Conservation (phyloP, 345 rosid genomes). For the Kernera saxatilis region DNA sequence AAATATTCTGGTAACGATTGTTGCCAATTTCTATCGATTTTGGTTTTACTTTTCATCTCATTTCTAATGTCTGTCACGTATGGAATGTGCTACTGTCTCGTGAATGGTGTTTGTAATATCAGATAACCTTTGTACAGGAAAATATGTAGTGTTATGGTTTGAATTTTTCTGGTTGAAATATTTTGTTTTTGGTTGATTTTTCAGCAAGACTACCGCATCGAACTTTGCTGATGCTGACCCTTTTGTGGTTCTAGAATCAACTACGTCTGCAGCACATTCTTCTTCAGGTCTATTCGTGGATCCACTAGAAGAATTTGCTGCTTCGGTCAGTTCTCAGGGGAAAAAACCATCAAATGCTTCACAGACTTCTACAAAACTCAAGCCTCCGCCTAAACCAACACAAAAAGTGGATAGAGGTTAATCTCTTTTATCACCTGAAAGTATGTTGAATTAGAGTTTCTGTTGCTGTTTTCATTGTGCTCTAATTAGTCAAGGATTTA, state of each 20-base stretch:
- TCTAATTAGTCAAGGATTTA: slow-evolving; percentile 18
- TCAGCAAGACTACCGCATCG: slow-evolving; percentile 31
- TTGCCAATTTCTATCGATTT: background rate
- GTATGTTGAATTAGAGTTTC: background rate
- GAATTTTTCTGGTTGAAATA: background rate
- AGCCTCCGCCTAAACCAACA: slow-evolving; percentile 66
- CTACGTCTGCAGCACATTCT: slow-evolving; percentile 33
- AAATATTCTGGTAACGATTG: background rate
- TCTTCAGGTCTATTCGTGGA: slow-evolving; percentile 37
- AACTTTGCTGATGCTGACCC: slow-evolving; percentile 49
- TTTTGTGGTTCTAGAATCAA: slow-evolving; percentile 57
- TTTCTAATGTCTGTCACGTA: background rate
- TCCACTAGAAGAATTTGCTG: slow-evolving; percentile 56
- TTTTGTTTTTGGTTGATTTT: background rate
- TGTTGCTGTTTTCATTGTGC: background rate
- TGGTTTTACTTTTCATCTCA: background rate
- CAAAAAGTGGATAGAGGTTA: slow-evolving; percentile 57
- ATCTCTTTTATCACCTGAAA: slow-evolving; percentile 11
- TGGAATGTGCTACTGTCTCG: background rate
- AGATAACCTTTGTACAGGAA: background rate
- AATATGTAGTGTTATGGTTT: background rate
- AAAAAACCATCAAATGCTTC: slow-evolving; percentile 29
- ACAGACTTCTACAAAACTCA: slow-evolving; percentile 37
- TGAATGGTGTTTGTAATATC: background rate
- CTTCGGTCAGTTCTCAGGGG: slow-evolving; percentile 36